These are phyloP conservation scores for Crithidia acanthocephali DNA, from an alignment of 208 protist species.

Conservation along the genomic window DNA sequence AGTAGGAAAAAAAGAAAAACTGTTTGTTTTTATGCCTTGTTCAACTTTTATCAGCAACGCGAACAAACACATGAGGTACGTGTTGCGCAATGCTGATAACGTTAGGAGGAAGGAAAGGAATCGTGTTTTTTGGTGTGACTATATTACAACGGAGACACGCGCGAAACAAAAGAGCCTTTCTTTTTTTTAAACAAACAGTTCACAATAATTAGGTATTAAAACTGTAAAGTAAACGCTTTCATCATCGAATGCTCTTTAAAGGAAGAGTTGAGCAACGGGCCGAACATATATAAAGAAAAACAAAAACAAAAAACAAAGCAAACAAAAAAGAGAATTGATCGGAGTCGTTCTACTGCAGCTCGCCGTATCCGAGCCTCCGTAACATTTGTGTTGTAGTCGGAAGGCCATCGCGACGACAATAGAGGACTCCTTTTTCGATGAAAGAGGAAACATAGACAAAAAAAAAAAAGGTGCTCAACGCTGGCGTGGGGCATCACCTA, in stretches of 20 bases:
- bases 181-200: too few species aligned
- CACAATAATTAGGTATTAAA: background rate
- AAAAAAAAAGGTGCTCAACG: constrained; percentile 1
- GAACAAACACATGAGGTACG: too few species aligned
- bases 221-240: constrained; percentile 6
- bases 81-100: too few species aligned
- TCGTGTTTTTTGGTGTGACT: too few species aligned
- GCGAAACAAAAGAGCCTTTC: too few species aligned
- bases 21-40: too few species aligned
- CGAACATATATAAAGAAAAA: background rate
- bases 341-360: background rate
- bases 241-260: constrained; percentile 1
- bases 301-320: background rate
- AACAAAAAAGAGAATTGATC: background rate
- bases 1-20: too few species aligned
- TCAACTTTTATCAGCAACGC: too few species aligned
- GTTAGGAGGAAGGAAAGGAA: too few species aligned
- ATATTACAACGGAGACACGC: too few species aligned
- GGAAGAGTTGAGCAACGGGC: background rate
- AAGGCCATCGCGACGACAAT: constrained; percentile 15
- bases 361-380: constrained; percentile 13
- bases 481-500: background rate
- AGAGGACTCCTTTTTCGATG: background rate
- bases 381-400: constrained; percentile 20
- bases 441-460: constrained; percentile 7